A percentile compares a stretch with the other conserved stretches of the same genome.
Evolutionary conservation across 805 yeast genomes (phyloP).

Genomic region (Candida alai): DNA sequence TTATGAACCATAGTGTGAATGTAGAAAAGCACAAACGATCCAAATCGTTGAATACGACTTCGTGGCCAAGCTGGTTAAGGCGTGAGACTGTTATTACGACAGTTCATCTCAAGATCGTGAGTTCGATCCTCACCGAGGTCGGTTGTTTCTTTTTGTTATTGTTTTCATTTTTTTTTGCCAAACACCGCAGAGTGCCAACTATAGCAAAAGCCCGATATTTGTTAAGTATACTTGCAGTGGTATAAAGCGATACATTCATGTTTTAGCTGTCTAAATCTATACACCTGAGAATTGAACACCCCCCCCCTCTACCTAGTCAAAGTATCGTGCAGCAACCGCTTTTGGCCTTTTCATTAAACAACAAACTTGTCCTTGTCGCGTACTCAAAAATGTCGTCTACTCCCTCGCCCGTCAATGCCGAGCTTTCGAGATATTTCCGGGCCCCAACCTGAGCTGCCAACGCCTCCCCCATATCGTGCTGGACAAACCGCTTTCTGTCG

Average conservation of each 20-base stretch:
- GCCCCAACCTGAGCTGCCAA: constrained; percentile 83
- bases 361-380: constrained; percentile 79
- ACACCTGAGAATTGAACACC: neutral
- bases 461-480: constrained; percentile 55
- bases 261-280: neutral
- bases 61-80: constrained; percentile 25
- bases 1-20: too few species aligned
- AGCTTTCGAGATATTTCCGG: constrained; percentile 77
- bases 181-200: neutral
- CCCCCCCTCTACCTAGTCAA: constrained; percentile 9
- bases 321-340: constrained; percentile 33
- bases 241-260: neutral
- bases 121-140: constrained; percentile 22
- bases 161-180: neutral
- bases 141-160: constrained; percentile 10
- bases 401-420: constrained; percentile 90
- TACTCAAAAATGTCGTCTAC: constrained; percentile 92
- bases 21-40: too few species aligned
- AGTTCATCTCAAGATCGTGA: constrained; percentile 24
- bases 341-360: constrained; percentile 31
- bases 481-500: constrained; percentile 46
- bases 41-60: too few species aligned
- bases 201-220: neutral
- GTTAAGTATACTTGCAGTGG: neutral
- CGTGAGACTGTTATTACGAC: constrained; percentile 20